phyloP scores from a whole-genome alignment of 2,329 filamentous ascomycete genomes.

The Aspergillus jensenii region DNA sequence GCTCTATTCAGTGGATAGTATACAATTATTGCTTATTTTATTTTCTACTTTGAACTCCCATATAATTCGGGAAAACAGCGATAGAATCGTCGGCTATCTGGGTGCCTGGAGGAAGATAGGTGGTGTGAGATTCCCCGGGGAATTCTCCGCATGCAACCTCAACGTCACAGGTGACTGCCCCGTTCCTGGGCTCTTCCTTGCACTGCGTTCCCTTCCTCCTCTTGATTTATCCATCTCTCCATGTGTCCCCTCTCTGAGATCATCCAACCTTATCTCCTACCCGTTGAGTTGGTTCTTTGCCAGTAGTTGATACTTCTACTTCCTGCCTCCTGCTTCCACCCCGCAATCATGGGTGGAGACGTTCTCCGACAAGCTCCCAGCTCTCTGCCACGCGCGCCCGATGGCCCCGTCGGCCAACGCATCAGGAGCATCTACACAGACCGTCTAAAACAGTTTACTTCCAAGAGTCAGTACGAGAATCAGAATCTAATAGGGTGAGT shows the following conservation, averaged over 20 bases:
- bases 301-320: neutral
- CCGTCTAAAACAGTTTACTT: slow-evolving; percentile 78
- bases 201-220: slow-evolving; percentile 10
- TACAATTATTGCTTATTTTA: too few relatives aligned
- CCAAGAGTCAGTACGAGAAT: slow-evolving; percentile 72
- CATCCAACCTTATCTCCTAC: neutral
- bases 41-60: too few relatives aligned
- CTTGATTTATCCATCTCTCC: neutral
- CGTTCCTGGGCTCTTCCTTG: slow-evolving; percentile 13
- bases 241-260: neutral
- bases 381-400: slow-evolving; percentile 52
- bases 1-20: too few relatives aligned
- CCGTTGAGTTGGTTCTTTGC: neutral
- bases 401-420: slow-evolving; percentile 67
- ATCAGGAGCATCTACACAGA: slow-evolving; percentile 84
- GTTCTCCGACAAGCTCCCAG: slow-evolving; percentile 31
- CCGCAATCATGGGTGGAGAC: slow-evolving; percentile 25
- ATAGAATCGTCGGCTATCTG: too few relatives aligned
- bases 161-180: slow-evolving; percentile 18
- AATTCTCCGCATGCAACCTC: slow-evolving; percentile 15
- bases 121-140: neutral
- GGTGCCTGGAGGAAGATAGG: too few relatives aligned
- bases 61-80: too few relatives aligned
- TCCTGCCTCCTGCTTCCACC: slow-evolving; percentile 1
- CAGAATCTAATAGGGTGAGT: slow-evolving; percentile 71